A percentile compares a stretch with the other conserved stretches of the same genome.
These are phyloP conservation scores for Penicillium janthinellum DNA, from an alignment of 2,329 filamentous ascomycete species.

Conservation along the genomic window DNA sequence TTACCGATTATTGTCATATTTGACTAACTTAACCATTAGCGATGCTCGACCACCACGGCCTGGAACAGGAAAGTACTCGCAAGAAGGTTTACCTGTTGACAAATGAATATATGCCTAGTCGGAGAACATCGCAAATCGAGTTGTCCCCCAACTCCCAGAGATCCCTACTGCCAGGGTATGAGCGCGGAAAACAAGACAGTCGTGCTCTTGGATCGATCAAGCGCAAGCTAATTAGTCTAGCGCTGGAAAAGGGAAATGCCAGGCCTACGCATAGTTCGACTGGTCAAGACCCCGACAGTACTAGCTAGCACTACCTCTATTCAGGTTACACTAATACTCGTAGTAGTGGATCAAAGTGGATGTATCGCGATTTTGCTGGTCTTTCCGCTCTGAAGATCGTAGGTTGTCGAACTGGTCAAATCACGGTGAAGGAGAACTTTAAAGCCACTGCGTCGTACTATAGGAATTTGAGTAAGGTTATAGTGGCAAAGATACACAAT, in stretches of 20 bases:
- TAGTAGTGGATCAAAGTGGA: neutral
- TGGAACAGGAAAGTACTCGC: neutral
- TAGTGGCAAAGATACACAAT: neutral
- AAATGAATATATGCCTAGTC: neutral
- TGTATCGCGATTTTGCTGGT: neutral
- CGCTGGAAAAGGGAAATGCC: neutral
- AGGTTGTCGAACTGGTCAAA: neutral
- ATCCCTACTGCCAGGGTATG: neutral
- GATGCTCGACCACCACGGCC: slow-evolving; percentile 2
- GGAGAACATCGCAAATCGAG: no score
- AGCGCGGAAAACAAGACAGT: neutral
- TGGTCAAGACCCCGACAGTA: neutral
- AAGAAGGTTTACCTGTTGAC: neutral
- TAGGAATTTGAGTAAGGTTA: no score
- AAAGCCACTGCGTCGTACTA: neutral
- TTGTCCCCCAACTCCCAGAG: no score
- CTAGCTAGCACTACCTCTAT: neutral
- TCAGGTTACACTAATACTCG: neutral
- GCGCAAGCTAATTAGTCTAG: neutral
- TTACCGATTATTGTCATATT: neutral
- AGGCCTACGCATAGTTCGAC: neutral
- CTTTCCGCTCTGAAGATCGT: neutral
- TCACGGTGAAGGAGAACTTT: neutral
- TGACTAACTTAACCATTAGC: slow-evolving; percentile 1
- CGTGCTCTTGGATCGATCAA: neutral